These are phyloP conservation scores for Monilinia laxa DNA, from an alignment of 2,329 filamentous ascomycete species.

Conservation along the genomic window DNA sequence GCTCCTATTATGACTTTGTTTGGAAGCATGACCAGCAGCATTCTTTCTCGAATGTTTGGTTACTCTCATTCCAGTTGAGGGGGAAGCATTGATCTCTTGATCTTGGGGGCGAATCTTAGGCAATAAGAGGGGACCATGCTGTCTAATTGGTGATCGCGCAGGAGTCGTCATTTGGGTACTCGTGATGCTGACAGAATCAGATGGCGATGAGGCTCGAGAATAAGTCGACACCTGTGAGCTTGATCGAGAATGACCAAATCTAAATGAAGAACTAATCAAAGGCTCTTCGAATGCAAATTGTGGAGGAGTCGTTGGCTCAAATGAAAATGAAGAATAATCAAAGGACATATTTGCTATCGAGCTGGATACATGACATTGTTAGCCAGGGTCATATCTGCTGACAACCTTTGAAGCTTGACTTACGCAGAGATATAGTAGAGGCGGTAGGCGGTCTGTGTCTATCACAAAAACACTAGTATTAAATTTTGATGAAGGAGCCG, in stretches of 20 bases:
- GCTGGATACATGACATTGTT: slow-evolving; percentile 43
- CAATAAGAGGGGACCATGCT: slow-evolving; percentile 76
- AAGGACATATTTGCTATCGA: slow-evolving; percentile 61
- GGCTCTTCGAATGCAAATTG: slow-evolving; percentile 57
- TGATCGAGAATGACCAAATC: slow-evolving; percentile 43
- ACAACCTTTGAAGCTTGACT: slow-evolving; percentile 22
- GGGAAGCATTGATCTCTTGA: slow-evolving; percentile 65
- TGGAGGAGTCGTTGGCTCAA: slow-evolving; percentile 52
- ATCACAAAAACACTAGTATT: slow-evolving; percentile 35
- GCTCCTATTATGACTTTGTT: slow-evolving; percentile 55
- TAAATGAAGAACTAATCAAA: slow-evolving; percentile 55
- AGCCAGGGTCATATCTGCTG: slow-evolving; percentile 9
- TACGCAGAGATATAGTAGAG: slow-evolving; percentile 30
- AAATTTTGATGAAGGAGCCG: slow-evolving; percentile 37
- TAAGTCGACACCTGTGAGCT: slow-evolving; percentile 48
- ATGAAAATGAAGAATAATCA: slow-evolving; percentile 57
- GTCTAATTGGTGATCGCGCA: slow-evolving; percentile 67
- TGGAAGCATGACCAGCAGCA: slow-evolving; percentile 41
- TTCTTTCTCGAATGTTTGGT: slow-evolving; percentile 45
- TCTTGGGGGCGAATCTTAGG: slow-evolving; percentile 87
- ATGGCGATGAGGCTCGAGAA: slow-evolving; percentile 64
- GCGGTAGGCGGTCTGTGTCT: slow-evolving; percentile 25
- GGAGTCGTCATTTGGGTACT: slow-evolving; percentile 70
- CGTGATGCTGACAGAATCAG: slow-evolving; percentile 53
- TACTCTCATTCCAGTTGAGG: slow-evolving; percentile 48